Base-by-base conservation (phyloP, 176 grass and related monocot genomes). In the Poa annua region DNA sequence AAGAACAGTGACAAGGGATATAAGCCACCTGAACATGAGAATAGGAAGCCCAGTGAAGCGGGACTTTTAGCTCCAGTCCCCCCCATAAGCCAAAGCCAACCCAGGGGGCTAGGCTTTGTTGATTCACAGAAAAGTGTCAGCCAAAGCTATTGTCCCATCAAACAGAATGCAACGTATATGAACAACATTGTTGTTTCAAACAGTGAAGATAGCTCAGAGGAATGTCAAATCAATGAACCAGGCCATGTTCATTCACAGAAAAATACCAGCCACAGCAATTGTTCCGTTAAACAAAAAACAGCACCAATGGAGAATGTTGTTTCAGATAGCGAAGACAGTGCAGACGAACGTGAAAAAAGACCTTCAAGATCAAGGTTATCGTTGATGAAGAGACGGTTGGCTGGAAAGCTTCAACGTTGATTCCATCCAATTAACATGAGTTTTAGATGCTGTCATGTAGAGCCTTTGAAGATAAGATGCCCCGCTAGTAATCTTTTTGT, bases 291-390 rank as follows among this genome's bases (percentile, higher is more conserved):
- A 60, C 57, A 69, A 75, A 75, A 67, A 35, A 3, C 6, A 39
- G 62, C 52, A 79, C 32, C 36, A 50, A 2, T 78, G 34, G 69
- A 93, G 54, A 91, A 57, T 0, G 16, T 86, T 29, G 86, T 97
- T 88, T 91, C 86, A 73, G 95, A 94, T 50, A 94, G 95, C n/a
- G 95, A 97, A 83, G 95, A 91, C 39, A 97, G 92, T 4, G 88
- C 80, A 25, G 90, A 94, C 0, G 92, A 97, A 80, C 8, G 51
- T 14, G 76, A 84, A 56, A 89, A 84, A 55, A 86, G 12, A 59
- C 90, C 86, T 83, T 79, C 82, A 66, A 92, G 77, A 84, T 92
- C 90, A 85, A 96, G 90, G 85, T 47, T 86, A 10, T 86, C 83
- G 35, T 80, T 83, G 47, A 87, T 83, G 90, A 75, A 56, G 41